These are phyloP conservation scores for Xylaria longipes DNA, from an alignment of 495 filamentous ascomycete species.

Conservation along the genomic window DNA sequence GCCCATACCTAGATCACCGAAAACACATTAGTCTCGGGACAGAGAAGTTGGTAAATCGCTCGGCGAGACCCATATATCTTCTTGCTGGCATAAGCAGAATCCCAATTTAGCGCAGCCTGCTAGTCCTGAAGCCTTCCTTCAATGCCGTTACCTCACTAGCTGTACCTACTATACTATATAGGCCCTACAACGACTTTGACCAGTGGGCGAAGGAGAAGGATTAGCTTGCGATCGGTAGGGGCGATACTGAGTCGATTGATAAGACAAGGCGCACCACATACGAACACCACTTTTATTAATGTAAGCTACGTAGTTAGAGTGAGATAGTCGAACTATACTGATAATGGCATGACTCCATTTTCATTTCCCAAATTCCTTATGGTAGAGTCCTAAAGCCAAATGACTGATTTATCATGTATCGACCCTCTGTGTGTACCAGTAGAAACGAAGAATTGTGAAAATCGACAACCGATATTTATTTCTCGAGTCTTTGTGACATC, in stretches of 20 bases:
- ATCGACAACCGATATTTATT: not conserved
- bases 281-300: no score
- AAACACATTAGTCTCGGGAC: not conserved
- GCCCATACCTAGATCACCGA: not conserved
- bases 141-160: not conserved
- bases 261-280: not conserved
- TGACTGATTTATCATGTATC: not conserved
- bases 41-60: not conserved
- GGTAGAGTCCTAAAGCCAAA: not conserved
- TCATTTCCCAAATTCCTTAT: not conserved
- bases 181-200: not conserved
- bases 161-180: not conserved
- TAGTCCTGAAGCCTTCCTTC: not conserved
- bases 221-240: not conserved
- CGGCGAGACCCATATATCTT: not conserved
- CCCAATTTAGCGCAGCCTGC: not conserved
- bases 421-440: not conserved
- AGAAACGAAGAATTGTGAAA: not conserved
- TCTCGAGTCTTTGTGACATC: no score
- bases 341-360: not conserved
- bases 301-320: not conserved
- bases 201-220: not conserved
- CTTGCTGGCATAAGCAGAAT: not conserved
- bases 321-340: not conserved
- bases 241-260: not conserved